Percentiles rank a stretch among this genome's conserved stretches.
phyloP scores from a whole-genome alignment of 768 basidiomycete species.

The Aureoboletus auriporus region DNA sequence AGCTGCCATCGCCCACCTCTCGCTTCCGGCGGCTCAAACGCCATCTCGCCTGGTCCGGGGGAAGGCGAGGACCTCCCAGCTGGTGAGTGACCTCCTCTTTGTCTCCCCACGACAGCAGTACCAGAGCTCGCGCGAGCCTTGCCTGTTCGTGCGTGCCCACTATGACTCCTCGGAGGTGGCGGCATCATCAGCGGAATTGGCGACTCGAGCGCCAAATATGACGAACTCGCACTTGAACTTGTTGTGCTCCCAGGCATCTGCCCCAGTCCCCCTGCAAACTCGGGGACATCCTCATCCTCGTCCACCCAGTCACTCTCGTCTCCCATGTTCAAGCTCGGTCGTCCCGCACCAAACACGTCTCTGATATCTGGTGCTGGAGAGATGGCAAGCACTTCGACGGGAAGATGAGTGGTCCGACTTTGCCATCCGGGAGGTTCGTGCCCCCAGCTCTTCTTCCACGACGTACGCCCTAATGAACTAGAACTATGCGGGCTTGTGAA shows the following conservation, averaged over 20 bases:
- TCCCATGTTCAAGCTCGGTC: conserved; percentile 53
- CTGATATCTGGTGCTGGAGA: conserved; percentile 54
- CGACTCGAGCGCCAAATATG: conserved; percentile 30
- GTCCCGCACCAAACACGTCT: conserved; percentile 69
- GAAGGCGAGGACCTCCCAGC: conserved; percentile 58
- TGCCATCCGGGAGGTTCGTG: conserved; percentile 86
- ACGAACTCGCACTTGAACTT: conserved; percentile 21
- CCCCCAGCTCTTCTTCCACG: conserved; percentile 91
- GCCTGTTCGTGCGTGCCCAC: conserved; percentile 34
- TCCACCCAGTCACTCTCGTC: conserved; percentile 90
- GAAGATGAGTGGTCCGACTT: conserved; percentile 55
- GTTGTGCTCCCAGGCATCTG: conserved; percentile 41
- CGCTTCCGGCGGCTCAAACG: conserved; percentile 45
- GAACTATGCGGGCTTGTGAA: conserved; percentile 55
- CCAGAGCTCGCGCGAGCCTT: conserved; percentile 25
- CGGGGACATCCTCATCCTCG: conserved; percentile 70
- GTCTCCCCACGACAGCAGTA: conserved; percentile 27
- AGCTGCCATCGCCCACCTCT: conserved; percentile 64
- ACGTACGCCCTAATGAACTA: conserved; percentile 55
- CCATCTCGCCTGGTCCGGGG: conserved; percentile 41
- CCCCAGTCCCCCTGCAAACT: conserved; percentile 77
- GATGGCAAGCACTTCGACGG: conserved; percentile 75
- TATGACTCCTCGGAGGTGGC: conserved; percentile 48
- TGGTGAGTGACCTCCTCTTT: conserved; percentile 57
- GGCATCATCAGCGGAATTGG: conserved; percentile 41